Base-by-base conservation (phyloP, 1,139 yeast genomes). In the Sugiyamaella japonica region DNA sequence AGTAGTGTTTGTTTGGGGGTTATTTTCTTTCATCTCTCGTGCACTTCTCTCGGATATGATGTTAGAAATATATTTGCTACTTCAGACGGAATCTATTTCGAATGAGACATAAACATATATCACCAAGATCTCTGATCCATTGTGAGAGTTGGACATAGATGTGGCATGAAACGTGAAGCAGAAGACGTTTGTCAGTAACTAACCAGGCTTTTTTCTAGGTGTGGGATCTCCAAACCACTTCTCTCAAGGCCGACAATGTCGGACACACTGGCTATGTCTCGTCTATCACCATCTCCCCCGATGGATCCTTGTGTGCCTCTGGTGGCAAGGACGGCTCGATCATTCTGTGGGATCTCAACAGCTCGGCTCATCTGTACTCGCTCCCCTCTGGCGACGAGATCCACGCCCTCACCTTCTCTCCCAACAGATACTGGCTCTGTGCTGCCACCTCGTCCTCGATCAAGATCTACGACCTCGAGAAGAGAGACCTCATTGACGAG, bases 341-440 rank as follows among this genome's bases (percentile, higher is more conserved):
- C 83, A 86, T 89, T 90, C 86, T 95, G 77, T 93, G 99, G 99
- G 96, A 91, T 82, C 85, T 93, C 80, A 84, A 86, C 84, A 78
- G 84, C 71, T 85, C 88, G 82, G 78, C 80, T 76, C 87, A 93
- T 74, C 83, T 91, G 74, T 93, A 90, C 96, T 86, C 97, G 74
- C 86, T 93, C 78, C 82, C 83, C 73, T 95, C 97, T 70, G 89
- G 95, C 77, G 95, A 93, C 74, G 99, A 93, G 84, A 93, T 95
- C 71, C 89, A 89, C 80, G 95, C 97, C 76, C 86, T 93, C 76
- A 96, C 97, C 73, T 95, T 93, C 96, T 91, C 99, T 77, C 99
- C 99, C 81, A 89, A 89, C 96, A 91, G 99, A 87, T 95, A 89
- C 95, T 93, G 99, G 99, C 89, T 95, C 78, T 95, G 97, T 77